These are phyloP conservation scores for Calonectria pseudoturangicola DNA, from an alignment of 2,329 filamentous ascomycete species.

Conservation along the genomic window DNA sequence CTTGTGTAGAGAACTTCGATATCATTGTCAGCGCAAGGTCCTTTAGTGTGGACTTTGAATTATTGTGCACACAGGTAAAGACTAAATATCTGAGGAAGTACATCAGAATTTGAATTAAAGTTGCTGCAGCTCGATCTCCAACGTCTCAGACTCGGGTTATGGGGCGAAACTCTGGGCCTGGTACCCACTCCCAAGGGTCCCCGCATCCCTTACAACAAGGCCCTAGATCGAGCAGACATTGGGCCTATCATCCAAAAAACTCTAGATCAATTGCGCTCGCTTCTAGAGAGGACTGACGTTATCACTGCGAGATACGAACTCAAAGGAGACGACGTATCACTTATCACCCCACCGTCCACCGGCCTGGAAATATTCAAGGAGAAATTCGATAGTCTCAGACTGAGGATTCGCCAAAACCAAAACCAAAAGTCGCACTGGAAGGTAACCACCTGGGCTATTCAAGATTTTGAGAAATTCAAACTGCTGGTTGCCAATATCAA, in stretches of 20 bases:
- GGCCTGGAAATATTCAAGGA: conserved; percentile 23
- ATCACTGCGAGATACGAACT: conserved; percentile 21
- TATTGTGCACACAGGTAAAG: conserved; percentile 32
- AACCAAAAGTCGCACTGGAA: conserved; percentile 16
- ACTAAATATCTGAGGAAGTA: background rate
- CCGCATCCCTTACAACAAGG: background rate
- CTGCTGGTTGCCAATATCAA: background rate
- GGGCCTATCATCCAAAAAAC: background rate
- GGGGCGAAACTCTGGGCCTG: conserved; percentile 30
- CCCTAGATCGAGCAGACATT: conserved; percentile 19
- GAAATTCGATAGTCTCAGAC: conserved; percentile 8
- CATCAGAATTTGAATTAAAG: background rate
- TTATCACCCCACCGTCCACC: background rate
- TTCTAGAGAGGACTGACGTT: conserved; percentile 15
- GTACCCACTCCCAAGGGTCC: background rate
- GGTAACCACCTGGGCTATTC: conserved; percentile 13
- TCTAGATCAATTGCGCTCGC: conserved; percentile 10
- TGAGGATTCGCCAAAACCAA: background rate
- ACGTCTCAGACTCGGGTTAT: conserved; percentile 22
- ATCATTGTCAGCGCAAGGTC: conserved; percentile 24
- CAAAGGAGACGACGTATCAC: background rate
- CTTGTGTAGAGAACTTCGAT: conserved; percentile 35
- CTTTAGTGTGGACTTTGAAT: conserved; percentile 31
- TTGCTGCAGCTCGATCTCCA: conserved; percentile 28
- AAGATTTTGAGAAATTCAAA: conserved; percentile 7